phyloP scores from a whole-genome alignment of 108 stramenopile genomes.

The Mediolabrus comicus region DNA sequence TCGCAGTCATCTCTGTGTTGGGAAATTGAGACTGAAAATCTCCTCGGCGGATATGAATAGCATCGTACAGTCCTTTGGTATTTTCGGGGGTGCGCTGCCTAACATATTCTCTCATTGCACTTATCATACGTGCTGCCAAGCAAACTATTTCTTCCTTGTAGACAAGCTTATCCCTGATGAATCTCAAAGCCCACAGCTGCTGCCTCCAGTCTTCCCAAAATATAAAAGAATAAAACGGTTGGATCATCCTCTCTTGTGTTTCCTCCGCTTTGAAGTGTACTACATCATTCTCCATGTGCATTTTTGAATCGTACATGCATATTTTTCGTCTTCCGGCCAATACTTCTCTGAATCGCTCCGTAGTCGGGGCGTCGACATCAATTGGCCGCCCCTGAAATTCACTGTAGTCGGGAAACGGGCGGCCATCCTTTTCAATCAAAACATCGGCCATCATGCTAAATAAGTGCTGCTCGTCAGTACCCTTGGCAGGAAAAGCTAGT shows the following conservation, averaged over 20 bases:
- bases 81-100: conserved; percentile 13
- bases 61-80: conserved; percentile 45
- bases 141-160: conserved; percentile 63
- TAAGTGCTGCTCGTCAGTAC: conserved; percentile 12
- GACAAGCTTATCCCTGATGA: conserved; percentile 63
- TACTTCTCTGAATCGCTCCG: conserved; percentile 53
- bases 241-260: conserved; percentile 50
- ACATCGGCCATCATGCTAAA: conserved; percentile 25
- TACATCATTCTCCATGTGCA: conserved; percentile 57
- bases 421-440: conserved; percentile 30
- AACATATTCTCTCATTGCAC: conserved; percentile 23
- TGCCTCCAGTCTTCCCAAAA: conserved; percentile 78
- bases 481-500: conserved; percentile 21
- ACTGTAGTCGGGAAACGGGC: conserved; percentile 29
- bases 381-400: conserved; percentile 40
- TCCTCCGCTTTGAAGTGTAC: conserved; percentile 53
- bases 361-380: conserved; percentile 30
- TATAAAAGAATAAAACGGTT: conserved; percentile 79
- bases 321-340: conserved; percentile 47
- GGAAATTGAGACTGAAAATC: conserved; percentile 36
- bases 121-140: conserved; percentile 41
- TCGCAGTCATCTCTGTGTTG: conserved; percentile 9
- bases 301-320: conserved; percentile 56
- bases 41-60: conserved; percentile 50
- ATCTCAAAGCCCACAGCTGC: conserved; percentile 73